Evolutionary conservation across 75 land plant species (phyloP).

Genomic region (Pinus taeda): DNA sequence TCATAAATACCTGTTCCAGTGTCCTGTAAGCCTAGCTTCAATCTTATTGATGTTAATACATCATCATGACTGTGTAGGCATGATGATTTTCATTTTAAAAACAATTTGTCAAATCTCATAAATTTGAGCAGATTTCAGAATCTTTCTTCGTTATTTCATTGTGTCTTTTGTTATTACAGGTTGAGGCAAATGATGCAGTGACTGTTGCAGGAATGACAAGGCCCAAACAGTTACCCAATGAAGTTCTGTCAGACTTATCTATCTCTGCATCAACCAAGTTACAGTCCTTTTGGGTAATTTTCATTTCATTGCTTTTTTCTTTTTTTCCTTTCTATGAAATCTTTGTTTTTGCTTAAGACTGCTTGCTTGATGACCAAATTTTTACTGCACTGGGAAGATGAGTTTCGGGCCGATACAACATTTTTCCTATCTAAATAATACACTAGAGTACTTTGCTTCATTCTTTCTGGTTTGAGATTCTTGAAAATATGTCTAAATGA

Average conservation of each 20-base stretch:
- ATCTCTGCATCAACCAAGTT: constrained; percentile 84
- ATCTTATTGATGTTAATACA: background rate
- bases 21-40: background rate
- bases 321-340: no score
- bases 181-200: constrained; percentile 93
- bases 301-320: background rate
- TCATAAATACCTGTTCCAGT: background rate
- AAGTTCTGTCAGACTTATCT: constrained; percentile 71
- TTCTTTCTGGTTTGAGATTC: background rate
- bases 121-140: background rate
- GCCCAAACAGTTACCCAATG: constrained; percentile 86
- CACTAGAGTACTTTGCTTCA: background rate
- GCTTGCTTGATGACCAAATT: no score
- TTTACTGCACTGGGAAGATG: no score
- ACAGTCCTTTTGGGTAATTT: constrained; percentile 68
- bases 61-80: background rate
- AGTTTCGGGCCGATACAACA: no score
- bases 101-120: background rate
- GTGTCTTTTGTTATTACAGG: constrained; percentile 39
- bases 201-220: constrained; percentile 86
- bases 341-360: no score
- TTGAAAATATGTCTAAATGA: background rate
- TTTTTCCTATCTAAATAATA: no score
- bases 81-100: background rate
- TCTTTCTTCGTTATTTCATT: constrained; percentile 1